Evolutionary conservation across 345 rosid genomes (phyloP), one percentile per base, ranked within the genome.

Genomic region (Mangifera indica): DNA sequence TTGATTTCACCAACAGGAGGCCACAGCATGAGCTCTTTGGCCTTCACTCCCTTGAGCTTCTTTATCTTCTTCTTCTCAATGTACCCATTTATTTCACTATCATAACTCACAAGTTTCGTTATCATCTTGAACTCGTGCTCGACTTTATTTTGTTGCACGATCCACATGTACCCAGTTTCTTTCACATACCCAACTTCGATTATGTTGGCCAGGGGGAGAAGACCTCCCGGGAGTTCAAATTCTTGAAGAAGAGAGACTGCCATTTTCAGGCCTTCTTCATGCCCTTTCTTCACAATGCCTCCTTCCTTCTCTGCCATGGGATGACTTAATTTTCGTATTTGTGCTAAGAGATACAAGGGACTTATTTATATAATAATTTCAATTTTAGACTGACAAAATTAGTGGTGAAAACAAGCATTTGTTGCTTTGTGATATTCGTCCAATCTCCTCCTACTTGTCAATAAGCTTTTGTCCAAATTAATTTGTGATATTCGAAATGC

Each of bases 1-100:
- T 62, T 79, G 79, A 87, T 87, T 26, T 87, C 89, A 21, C 73
- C 66, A 17, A 89, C 82, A 0, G 84, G 75, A 8, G 87, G 74
- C 91, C 91, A 87, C 7, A 87, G 55, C 73, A 85, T 74, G 55
- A 88, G 78, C 78, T 88, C 93, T 77, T 88, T 83, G 42, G 89
- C 81, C 89, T 88, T 87, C 15, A 88, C 88, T 0, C 87, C 90
- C 32, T 29, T 29, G 32, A 86, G 81, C 75, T 84, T 82, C 84
- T 75, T 80, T 78, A 86, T 77, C 82, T 51, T 82, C 29, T 66
- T 62, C 34, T 61, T 72, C 81, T 70, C 79, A 2, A 80, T 78
- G 37, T 73, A 75, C 8, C 82, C 82, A 1, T 75, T 64, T 24
- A 86, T 80, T 26, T 80, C 84, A 2, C 79, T 29, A 25, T 63